A percentile compares a stretch with the other conserved stretches of the same genome.
Conservation (phyloP, 2,329 filamentous ascomycete species). For the Colletotrichum chlorophyti region DNA sequence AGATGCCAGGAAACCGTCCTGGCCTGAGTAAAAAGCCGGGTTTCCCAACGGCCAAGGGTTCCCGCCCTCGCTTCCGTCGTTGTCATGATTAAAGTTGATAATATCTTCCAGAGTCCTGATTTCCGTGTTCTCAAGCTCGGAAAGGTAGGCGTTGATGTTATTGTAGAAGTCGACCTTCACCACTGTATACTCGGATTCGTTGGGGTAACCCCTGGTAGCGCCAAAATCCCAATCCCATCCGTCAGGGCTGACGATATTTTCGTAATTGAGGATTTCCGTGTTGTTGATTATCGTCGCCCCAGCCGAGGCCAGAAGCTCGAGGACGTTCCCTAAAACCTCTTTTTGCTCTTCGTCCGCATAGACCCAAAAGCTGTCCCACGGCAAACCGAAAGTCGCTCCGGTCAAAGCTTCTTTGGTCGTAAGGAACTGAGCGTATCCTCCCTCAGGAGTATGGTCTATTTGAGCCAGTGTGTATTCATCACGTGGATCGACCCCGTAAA, state of each 20-base stretch:
- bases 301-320: constrained; percentile 61
- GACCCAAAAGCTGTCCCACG: constrained; percentile 76
- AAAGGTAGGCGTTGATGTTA: constrained; percentile 66
- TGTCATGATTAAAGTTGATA: constrained; percentile 68
- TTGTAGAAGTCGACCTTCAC: constrained; percentile 75
- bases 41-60: constrained; percentile 57
- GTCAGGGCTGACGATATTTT: constrained; percentile 66
- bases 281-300: constrained; percentile 74
- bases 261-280: constrained; percentile 70
- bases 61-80: constrained; percentile 72
- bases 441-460: constrained; percentile 56
- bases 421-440: constrained; percentile 65
- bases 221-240: constrained; percentile 82
- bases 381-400: constrained; percentile 72
- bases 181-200: constrained; percentile 77
- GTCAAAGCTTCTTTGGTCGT: constrained; percentile 59
- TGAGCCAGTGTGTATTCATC: constrained; percentile 73
- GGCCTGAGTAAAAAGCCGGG: constrained; percentile 73
- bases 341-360: constrained; percentile 64
- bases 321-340: constrained; percentile 53
- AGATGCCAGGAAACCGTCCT: constrained; percentile 73
- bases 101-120: constrained; percentile 69
- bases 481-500: constrained; percentile 66
- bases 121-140: constrained; percentile 66
- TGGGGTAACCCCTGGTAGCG: constrained; percentile 63